Percentiles rank a stretch among this genome's conserved stretches.
These are phyloP conservation scores for Fusarium chaquense DNA, from an alignment of 2,329 filamentous ascomycete genomes.

Conservation along the genomic window DNA sequence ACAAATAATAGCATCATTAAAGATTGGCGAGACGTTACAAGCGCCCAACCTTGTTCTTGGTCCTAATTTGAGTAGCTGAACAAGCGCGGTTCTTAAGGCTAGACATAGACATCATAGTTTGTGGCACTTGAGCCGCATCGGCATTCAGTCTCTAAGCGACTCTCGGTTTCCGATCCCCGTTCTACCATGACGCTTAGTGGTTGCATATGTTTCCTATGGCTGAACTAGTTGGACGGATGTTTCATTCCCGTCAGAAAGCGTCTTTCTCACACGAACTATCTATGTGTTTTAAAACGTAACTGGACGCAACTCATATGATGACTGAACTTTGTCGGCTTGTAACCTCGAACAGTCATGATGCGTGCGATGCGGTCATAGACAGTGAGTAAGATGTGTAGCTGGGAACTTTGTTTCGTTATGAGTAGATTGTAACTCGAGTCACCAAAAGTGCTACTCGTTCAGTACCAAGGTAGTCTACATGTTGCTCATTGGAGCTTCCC, in stretches of 20 bases:
- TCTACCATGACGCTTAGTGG: constrained; percentile 3
- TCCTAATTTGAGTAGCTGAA: constrained; percentile 19
- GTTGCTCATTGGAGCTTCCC: background rate
- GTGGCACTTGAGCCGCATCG: constrained; percentile 25
- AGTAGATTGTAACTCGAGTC: background rate
- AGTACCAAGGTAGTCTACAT: background rate
- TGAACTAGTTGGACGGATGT: constrained; percentile 5
- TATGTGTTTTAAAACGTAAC: background rate
- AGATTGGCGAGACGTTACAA: constrained; percentile 11
- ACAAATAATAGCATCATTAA: constrained; percentile 10
- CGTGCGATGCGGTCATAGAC: background rate
- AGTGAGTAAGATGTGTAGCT: background rate
- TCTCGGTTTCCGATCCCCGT: constrained; percentile 11
- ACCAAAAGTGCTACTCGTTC: background rate
- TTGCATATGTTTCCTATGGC: constrained; percentile 28
- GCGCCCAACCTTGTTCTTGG: constrained; percentile 5
- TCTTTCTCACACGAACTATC: background rate
- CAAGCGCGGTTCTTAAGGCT: constrained; percentile 10
- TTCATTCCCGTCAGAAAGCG: background rate
- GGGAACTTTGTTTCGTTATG: background rate
- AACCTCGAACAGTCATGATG: constrained; percentile 2
- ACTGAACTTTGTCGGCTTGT: constrained; percentile 2
- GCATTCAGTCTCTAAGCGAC: background rate
- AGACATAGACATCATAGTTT: background rate
- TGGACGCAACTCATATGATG: background rate